Evolutionary conservation across 345 rosid species (phyloP).

Genomic region (Eucalyptus regnans): DNA sequence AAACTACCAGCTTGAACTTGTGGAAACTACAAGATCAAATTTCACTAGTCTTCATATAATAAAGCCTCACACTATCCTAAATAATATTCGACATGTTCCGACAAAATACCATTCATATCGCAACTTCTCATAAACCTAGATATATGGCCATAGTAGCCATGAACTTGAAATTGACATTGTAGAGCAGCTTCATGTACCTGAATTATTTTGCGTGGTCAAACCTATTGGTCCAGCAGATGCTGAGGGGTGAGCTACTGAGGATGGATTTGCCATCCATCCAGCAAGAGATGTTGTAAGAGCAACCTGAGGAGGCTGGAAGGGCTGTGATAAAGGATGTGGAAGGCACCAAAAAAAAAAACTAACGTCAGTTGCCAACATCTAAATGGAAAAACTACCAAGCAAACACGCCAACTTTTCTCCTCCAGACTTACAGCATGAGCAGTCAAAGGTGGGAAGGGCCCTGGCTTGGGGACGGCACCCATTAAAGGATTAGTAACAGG

Average conservation of each 20-base stretch:
- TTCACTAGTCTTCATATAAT: neutral
- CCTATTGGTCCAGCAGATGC: constrained; percentile 70
- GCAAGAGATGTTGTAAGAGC: constrained; percentile 56
- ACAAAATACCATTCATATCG: neutral
- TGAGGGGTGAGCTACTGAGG: constrained; percentile 55
- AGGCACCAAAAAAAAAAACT: neutral
- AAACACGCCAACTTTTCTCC: neutral
- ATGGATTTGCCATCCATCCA: constrained; percentile 78
- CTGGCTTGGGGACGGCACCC: constrained; percentile 51
- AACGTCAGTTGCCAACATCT: neutral
- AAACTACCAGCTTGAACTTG: neutral
- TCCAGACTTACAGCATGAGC: constrained; percentile 62
- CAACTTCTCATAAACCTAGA: neutral
- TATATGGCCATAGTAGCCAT: neutral
- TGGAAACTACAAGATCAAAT: neutral
- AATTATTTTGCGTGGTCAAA: constrained; percentile 40
- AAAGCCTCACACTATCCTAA: neutral
- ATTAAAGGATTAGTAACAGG: constrained; percentile 71
- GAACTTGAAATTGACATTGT: neutral
- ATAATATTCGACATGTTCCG: neutral
- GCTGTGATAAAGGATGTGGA: constrained; percentile 22
- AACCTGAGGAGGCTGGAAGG: constrained; percentile 60
- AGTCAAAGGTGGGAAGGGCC: constrained; percentile 41
- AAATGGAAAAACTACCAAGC: neutral
- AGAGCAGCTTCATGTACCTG: constrained; percentile 25